Percentiles rank a stretch among this genome's conserved stretches.
Conservation (phyloP, 2,329 filamentous ascomycete species). For the Periglandula ipomoeae region DNA sequence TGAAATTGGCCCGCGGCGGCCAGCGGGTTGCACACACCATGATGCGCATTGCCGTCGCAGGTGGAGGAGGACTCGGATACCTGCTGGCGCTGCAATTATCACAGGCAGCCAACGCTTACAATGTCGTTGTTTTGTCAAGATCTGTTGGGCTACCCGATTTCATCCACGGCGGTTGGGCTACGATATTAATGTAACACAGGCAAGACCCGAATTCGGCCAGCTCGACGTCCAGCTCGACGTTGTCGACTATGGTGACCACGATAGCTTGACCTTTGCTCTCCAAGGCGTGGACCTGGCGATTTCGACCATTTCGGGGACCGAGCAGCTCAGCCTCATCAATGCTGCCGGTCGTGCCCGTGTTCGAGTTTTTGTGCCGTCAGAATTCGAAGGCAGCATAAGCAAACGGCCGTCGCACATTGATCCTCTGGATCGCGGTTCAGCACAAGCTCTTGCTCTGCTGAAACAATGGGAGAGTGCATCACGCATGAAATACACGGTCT, state of each 20-base stretch:
- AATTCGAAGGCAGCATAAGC: slow-evolving; percentile 59
- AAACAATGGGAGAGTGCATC: slow-evolving; percentile 40
- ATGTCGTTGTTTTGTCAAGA: slow-evolving; percentile 62
- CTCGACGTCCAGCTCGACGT: slow-evolving; percentile 56
- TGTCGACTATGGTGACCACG: slow-evolving; percentile 55
- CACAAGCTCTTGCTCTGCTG: slow-evolving; percentile 46
- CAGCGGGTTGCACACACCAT: slow-evolving; percentile 18
- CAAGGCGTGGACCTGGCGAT: slow-evolving; percentile 66
- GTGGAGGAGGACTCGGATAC: slow-evolving; percentile 35
- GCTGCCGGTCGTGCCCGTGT: slow-evolving; percentile 58
- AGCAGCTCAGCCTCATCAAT: slow-evolving; percentile 64
- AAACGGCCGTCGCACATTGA: slow-evolving; percentile 43
- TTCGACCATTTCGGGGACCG: slow-evolving; percentile 58
- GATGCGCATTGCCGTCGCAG: slow-evolving; percentile 42
- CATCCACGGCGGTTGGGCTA: slow-evolving; percentile 1
- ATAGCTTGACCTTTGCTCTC: slow-evolving; percentile 55
- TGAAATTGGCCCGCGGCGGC: slow-evolving; percentile 9
- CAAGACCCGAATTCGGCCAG: slow-evolving; percentile 42
- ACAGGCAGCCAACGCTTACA: slow-evolving; percentile 48
- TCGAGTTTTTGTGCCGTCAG: slow-evolving; percentile 62
- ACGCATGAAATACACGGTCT: slow-evolving; percentile 58
- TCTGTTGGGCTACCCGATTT: slow-evolving; percentile 15
- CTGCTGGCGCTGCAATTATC: slow-evolving; percentile 46
- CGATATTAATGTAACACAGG: slow-evolving; percentile 27
- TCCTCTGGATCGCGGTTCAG: slow-evolving; percentile 51